A percentile compares a stretch with the other conserved stretches of the same genome.
Evolutionary conservation across 129 eudicot species (phyloP).

Genomic region (Cynara cardunculus): DNA sequence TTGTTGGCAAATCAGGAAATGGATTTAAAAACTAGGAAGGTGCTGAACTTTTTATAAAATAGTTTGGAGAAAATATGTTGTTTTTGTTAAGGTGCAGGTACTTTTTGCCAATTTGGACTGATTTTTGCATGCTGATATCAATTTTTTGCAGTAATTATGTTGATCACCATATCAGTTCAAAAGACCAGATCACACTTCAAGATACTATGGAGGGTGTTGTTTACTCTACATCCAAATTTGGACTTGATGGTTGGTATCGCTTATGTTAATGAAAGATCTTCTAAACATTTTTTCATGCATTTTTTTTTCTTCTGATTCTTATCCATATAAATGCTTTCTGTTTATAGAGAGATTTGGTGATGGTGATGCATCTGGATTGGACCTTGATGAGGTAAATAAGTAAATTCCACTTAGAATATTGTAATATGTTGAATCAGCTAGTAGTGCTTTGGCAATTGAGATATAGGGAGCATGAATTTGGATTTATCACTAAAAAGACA

Average conservation of each 20-base stretch:
- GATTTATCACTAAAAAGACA: not conserved
- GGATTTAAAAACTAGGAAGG: slow-evolving; percentile 2
- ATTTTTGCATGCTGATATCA: slow-evolving; percentile 20
- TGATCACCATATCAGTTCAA: slow-evolving; percentile 94
- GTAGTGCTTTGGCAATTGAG: not conserved
- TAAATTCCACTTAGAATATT: not conserved
- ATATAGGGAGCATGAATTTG: not conserved
- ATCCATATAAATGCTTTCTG: not conserved
- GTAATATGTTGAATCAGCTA: not conserved
- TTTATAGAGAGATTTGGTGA: slow-evolving; percentile 93
- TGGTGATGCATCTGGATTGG: slow-evolving; percentile 81
- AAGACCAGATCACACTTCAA: slow-evolving; percentile 95
- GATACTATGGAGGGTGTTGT: slow-evolving; percentile 94
- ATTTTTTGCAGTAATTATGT: slow-evolving; percentile 75
- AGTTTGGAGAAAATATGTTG: not conserved
- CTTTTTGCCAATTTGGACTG: slow-evolving; percentile 9
- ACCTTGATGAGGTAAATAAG: slow-evolving; percentile 86
- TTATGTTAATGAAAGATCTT: not conserved
- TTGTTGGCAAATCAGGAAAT: not conserved
- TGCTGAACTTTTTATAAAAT: not conserved
- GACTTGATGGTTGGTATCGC: slow-evolving; percentile 76
- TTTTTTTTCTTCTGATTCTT: not conserved
- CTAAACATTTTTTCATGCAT: not conserved
- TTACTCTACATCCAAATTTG: slow-evolving; percentile 90
- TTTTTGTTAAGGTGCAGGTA: not conserved